Evolutionary conservation across 306 rosid genomes (phyloP).

Genomic region (Begonia masoniana): DNA sequence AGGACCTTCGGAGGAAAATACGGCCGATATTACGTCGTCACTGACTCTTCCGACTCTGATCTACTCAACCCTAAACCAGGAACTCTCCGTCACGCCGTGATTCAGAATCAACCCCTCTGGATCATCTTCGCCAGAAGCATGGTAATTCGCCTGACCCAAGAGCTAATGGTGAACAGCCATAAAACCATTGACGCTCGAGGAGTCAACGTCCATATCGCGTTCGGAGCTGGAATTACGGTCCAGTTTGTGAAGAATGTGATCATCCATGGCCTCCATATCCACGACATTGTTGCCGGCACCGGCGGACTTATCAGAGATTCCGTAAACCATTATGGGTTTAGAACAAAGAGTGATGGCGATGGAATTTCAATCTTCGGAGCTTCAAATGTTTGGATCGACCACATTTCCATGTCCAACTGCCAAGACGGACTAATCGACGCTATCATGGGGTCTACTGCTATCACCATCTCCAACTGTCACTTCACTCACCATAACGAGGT

Average conservation of each 20-base stretch:
- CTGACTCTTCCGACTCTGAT: slow-evolving; percentile 43
- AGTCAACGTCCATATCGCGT: slow-evolving; percentile 26
- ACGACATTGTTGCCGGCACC: slow-evolving; percentile 12
- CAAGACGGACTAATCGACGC: slow-evolving; percentile 58
- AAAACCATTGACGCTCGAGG: slow-evolving; percentile 86
- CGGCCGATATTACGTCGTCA: slow-evolving; percentile 44
- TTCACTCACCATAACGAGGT: slow-evolving; percentile 67
- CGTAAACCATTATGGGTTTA: slow-evolving; percentile 28
- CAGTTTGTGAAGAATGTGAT: slow-evolving; percentile 49
- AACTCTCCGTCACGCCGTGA: slow-evolving; percentile 60
- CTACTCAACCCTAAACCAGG: slow-evolving; percentile 36
- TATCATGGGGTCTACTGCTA: slow-evolving; percentile 65
- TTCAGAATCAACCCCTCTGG: slow-evolving; percentile 47
- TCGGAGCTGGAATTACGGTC: slow-evolving; percentile 61
- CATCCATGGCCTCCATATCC: slow-evolving; percentile 42
- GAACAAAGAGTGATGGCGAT: slow-evolving; percentile 68
- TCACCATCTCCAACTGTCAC: slow-evolving; percentile 80
- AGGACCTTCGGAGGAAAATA: slow-evolving; percentile 43
- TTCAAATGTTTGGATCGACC: slow-evolving; percentile 71
- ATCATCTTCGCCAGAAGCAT: slow-evolving; percentile 43
- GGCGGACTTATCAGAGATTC: slow-evolving; percentile 55
- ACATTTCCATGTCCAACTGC: slow-evolving; percentile 54
- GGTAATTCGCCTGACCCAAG: slow-evolving; percentile 41
- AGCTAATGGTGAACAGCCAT: slow-evolving; percentile 39
- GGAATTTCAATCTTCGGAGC: slow-evolving; percentile 68